These are phyloP conservation scores for Macrolepiota dolichaula DNA, from an alignment of 768 basidiomycete genomes.

Conservation along the genomic window DNA sequence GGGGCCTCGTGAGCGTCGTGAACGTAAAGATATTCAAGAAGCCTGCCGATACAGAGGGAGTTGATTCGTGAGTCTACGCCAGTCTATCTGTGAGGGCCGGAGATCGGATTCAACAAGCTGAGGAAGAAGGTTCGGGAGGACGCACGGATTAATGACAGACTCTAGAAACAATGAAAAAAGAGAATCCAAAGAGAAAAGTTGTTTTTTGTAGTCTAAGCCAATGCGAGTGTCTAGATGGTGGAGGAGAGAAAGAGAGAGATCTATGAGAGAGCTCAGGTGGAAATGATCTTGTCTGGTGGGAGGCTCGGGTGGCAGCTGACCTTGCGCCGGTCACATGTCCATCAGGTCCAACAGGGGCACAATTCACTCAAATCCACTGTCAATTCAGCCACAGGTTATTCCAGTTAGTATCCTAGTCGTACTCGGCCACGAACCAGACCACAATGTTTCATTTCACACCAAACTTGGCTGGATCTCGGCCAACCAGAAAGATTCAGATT, in stretches of 20 bases:
- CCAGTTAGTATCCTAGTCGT: too few relatives aligned
- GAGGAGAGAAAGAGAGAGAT: conserved; percentile 13
- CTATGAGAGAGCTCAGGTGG: conserved; percentile 10
- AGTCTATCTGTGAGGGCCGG: conserved; percentile 2
- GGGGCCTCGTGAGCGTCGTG: conserved; percentile 4
- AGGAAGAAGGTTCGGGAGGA: background rate
- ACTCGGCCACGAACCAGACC: too few relatives aligned
- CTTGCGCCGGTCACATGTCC: conserved; percentile 10
- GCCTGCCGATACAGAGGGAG: background rate
- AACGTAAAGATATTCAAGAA: background rate
- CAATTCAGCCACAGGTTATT: too few relatives aligned
- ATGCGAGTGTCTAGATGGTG: conserved; percentile 6
- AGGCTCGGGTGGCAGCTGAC: conserved; percentile 10
- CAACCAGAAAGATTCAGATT: too few relatives aligned
- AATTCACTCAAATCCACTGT: background rate
- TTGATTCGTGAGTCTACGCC: background rate
- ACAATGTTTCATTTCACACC: too few relatives aligned
- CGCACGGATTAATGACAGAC: conserved; percentile 11
- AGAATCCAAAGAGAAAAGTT: background rate
- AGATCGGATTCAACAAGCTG: background rate
- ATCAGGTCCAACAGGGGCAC: background rate
- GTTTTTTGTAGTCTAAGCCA: background rate
- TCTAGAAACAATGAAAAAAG: conserved; percentile 8
- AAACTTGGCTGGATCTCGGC: too few relatives aligned
- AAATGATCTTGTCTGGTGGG: conserved; percentile 6